A percentile compares a stretch with the other conserved stretches of the same genome.
phyloP scores from a whole-genome alignment of 495 filamentous ascomycete species.

The Hyaloscypha bicolor region DNA sequence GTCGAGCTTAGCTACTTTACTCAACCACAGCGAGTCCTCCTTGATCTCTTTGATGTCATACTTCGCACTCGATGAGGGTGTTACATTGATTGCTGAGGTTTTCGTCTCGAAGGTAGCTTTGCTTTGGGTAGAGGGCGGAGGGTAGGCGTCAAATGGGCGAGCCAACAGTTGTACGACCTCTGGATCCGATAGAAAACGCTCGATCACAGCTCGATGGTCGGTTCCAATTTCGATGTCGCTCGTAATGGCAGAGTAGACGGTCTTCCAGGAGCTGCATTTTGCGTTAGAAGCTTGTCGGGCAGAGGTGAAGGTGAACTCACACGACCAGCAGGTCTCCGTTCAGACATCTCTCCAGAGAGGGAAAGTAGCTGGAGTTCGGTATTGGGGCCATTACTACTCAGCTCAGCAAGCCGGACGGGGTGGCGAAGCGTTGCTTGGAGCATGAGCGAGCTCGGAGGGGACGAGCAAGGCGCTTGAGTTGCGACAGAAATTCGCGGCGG shows the following conservation, averaged over 20 bases:
- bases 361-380: constrained; percentile 58
- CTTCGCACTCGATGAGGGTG: constrained; percentile 64
- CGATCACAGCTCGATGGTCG: constrained; percentile 50
- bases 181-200: constrained; percentile 67
- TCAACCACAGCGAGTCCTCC: constrained; percentile 83
- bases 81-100: constrained; percentile 88
- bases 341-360: constrained; percentile 65
- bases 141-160: constrained; percentile 63
- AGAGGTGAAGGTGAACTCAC: constrained; percentile 41
- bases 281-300: constrained; percentile 14
- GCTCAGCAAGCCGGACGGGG: constrained; percentile 50
- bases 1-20: constrained; percentile 72
- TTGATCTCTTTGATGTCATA: constrained; percentile 84
- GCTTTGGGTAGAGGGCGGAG: constrained; percentile 54
- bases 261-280: constrained; percentile 64
- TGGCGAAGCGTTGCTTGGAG: constrained; percentile 23
- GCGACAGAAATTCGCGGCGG: neutral
- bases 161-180: constrained; percentile 67
- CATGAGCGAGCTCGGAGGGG: constrained; percentile 19
- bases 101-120: constrained; percentile 81
- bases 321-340: constrained; percentile 59
- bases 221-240: constrained; percentile 1
- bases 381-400: constrained; percentile 69
- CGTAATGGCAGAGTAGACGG: constrained; percentile 65
- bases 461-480: constrained; percentile 3